Conservation (phyloP, 179 eudicot genomes). For the Amaranthus tricolor region DNA sequence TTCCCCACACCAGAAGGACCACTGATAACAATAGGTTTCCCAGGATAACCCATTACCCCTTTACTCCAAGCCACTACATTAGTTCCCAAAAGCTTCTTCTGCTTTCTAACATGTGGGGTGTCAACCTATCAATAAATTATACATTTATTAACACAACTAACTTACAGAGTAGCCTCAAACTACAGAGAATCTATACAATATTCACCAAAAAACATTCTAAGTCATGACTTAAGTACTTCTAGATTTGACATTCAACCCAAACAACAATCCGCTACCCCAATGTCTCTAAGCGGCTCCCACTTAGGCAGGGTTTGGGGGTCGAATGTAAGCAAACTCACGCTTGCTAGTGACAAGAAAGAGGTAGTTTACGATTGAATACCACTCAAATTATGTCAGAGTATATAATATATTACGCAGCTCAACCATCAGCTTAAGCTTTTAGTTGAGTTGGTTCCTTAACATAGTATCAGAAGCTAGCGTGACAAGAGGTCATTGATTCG, state of each 20-base stretch:
- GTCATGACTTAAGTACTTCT: background rate
- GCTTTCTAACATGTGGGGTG: constrained; percentile 63
- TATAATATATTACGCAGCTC: too few relatives aligned
- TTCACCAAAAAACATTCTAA: background rate
- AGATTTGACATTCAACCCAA: background rate
- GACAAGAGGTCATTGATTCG: too few relatives aligned
- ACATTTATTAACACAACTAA: constrained; percentile 2
- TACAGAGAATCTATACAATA: background rate
- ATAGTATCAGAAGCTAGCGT: too few relatives aligned
- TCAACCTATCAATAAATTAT: constrained; percentile 46
- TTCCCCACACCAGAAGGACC: constrained; percentile 99
- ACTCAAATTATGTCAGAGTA: too few relatives aligned
- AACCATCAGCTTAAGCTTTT: too few relatives aligned
- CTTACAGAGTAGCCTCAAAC: background rate
- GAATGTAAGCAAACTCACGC: too few relatives aligned
- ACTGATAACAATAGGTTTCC: constrained; percentile 78
- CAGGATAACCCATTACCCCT: constrained; percentile 67
- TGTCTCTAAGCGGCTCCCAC: too few relatives aligned
- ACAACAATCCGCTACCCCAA: too few relatives aligned
- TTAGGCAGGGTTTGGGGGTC: too few relatives aligned
- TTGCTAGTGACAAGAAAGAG: too few relatives aligned
- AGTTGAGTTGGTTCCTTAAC: too few relatives aligned
- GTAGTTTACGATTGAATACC: too few relatives aligned
- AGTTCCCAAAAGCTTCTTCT: constrained; percentile 40
- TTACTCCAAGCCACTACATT: constrained; percentile 89